Evolutionary conservation across 2,329 filamentous ascomycete species (phyloP).

Genomic region (Fusarium neocosmosporiellum): DNA sequence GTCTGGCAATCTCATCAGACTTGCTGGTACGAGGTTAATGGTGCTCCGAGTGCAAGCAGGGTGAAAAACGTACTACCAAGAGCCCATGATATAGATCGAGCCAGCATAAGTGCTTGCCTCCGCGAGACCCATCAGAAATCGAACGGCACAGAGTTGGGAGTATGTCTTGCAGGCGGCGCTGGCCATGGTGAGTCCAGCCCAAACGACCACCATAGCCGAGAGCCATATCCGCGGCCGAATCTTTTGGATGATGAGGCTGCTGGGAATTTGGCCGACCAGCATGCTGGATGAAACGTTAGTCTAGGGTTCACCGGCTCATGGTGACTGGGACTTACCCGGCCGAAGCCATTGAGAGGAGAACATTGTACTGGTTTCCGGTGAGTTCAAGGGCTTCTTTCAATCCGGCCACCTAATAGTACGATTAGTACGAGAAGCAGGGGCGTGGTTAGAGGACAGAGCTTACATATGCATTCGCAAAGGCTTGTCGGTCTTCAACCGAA

Average conservation of each 20-base stretch:
- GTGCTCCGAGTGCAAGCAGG: accelerated
- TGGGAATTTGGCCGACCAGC: slow-evolving; percentile 66
- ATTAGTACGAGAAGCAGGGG: accelerated
- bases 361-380: slow-evolving; percentile 52
- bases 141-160: slow-evolving; percentile 42
- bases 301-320: neutral
- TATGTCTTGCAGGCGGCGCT: slow-evolving; percentile 47
- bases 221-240: slow-evolving; percentile 69
- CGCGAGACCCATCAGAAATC: slow-evolving; percentile 41
- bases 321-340: slow-evolving; percentile 39
- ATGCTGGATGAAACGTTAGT: slow-evolving; percentile 33
- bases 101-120: slow-evolving; percentile 47
- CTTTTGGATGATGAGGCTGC: slow-evolving; percentile 69
- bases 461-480: slow-evolving; percentile 35
- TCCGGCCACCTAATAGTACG: slow-evolving; percentile 49
- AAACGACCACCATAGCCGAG: slow-evolving; percentile 67
- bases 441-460: accelerated
- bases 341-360: slow-evolving; percentile 44
- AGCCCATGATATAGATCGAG: slow-evolving; percentile 51
- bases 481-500: slow-evolving; percentile 6
- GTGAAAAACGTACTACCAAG: slow-evolving; percentile 58
- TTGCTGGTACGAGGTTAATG: slow-evolving; percentile 39
- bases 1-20: slow-evolving; percentile 66
- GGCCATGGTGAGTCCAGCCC: slow-evolving; percentile 66
- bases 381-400: slow-evolving; percentile 57